These are phyloP conservation scores for Tylopilus sp. DNA, from an alignment of 1,284 basidiomycete genomes.

Conservation along the genomic window DNA sequence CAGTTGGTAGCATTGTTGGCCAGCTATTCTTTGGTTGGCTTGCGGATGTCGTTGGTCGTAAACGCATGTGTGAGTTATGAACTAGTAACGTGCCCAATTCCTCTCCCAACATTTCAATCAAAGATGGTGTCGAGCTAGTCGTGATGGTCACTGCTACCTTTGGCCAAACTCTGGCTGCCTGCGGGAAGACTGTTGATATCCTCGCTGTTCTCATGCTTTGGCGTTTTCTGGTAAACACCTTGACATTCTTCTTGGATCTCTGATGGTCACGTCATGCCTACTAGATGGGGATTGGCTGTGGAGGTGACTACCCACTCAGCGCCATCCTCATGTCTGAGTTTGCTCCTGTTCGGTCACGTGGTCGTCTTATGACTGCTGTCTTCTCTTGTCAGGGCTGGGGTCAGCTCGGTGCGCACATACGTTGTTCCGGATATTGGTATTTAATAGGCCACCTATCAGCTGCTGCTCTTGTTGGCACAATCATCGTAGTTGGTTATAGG, in stretches of 20 bases:
- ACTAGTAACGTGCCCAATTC: background rate
- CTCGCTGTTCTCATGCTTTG: constrained; percentile 57
- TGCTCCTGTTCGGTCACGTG: constrained; percentile 53
- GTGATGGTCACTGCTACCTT: constrained; percentile 51
- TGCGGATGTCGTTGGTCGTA: constrained; percentile 54
- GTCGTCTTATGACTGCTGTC: constrained; percentile 54
- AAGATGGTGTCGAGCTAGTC: constrained; percentile 54
- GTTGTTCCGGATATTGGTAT: background rate
- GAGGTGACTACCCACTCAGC: constrained; percentile 51
- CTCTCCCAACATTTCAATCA: constrained; percentile 2
- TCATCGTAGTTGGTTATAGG: constrained; percentile 35
- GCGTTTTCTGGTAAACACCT: constrained; percentile 42
- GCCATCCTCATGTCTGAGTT: constrained; percentile 60
- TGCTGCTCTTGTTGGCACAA: constrained; percentile 40
- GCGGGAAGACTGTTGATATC: constrained; percentile 48
- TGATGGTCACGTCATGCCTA: background rate
- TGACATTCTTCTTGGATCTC: background rate
- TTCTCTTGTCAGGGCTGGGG: constrained; percentile 56
- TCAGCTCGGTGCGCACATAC: constrained; percentile 41
- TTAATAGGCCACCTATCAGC: constrained; percentile 25
- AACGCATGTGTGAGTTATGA: constrained; percentile 33
- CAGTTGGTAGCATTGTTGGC: constrained; percentile 59
- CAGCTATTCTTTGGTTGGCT: constrained; percentile 54
- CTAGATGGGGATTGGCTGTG: constrained; percentile 37
- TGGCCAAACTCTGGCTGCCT: constrained; percentile 46